phyloP scores from a whole-genome alignment of 2,329 filamentous ascomycete genomes.

The Fusarium oxysporum region DNA sequence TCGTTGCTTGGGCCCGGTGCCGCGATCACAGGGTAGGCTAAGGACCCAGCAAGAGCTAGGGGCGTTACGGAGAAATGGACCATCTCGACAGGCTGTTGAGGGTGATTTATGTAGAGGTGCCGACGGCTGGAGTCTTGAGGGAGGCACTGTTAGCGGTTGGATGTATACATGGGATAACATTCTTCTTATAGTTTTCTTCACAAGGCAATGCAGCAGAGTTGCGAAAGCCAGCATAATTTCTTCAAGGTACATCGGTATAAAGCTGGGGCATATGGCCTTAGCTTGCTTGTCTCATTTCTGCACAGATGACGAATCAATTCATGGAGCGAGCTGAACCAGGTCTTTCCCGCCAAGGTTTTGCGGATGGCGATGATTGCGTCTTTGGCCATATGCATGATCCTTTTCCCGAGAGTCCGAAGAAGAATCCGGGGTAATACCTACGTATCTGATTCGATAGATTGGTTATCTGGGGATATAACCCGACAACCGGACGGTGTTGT shows the following conservation, averaged over 20 bases:
- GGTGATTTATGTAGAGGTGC: background rate
- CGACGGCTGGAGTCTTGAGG: background rate
- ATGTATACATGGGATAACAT: background rate
- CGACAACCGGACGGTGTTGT: background rate
- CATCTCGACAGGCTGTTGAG: background rate
- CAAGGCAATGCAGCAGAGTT: background rate
- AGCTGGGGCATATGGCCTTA: background rate
- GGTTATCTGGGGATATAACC: background rate
- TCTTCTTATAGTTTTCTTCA: background rate
- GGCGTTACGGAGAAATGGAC: accelerated
- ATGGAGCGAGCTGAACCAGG: background rate
- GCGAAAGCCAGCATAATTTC: accelerated
- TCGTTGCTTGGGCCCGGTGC: background rate
- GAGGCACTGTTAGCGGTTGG: background rate
- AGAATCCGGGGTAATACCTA: background rate
- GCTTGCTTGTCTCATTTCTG: background rate
- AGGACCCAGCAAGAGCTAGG: background rate
- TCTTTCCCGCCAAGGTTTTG: background rate
- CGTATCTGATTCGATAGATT: background rate
- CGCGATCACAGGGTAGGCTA: background rate
- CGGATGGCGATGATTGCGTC: background rate
- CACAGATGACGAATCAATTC: background rate
- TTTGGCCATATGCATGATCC: background rate
- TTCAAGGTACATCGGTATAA: background rate
- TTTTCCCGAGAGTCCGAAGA: accelerated